These are phyloP conservation scores for Furcasterigmium furcatum DNA, from an alignment of 2,329 filamentous ascomycete genomes.

Conservation along the genomic window DNA sequence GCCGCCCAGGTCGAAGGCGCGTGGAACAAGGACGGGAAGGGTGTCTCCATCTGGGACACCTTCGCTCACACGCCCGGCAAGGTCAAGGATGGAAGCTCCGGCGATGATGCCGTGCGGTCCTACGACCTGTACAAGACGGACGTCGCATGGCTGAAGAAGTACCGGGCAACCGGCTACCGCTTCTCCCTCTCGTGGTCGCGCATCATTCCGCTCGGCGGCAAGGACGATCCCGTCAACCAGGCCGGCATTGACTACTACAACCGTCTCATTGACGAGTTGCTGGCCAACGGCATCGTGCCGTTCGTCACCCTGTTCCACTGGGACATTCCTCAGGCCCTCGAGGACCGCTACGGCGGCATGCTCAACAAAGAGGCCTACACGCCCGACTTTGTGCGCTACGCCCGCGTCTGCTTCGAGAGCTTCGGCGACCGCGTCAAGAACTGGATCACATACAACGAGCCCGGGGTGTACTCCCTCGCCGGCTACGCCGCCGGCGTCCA, in stretches of 20 bases:
- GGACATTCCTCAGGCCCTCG: constrained; percentile 58
- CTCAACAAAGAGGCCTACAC: constrained; percentile 61
- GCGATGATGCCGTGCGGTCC: constrained; percentile 31
- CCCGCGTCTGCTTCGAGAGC: constrained; percentile 54
- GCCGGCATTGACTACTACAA: constrained; percentile 58
- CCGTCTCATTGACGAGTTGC: constrained; percentile 56
- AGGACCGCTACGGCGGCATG: constrained; percentile 58
- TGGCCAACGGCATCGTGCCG: constrained; percentile 53
- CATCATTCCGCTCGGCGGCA: constrained; percentile 61
- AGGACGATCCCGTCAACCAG: constrained; percentile 59
- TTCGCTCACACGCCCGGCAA: constrained; percentile 33
- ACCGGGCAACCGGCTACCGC: constrained; percentile 57
- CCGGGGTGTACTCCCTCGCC: constrained; percentile 26
- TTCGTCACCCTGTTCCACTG: constrained; percentile 64
- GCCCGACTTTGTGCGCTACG: constrained; percentile 55
- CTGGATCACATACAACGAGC: constrained; percentile 46
- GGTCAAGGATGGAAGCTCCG: constrained; percentile 33
- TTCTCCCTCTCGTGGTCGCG: constrained; percentile 65
- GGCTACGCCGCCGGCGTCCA: constrained; percentile 31
- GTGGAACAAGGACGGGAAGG: constrained; percentile 37
- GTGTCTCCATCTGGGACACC: constrained; percentile 35
- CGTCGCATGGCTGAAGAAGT: constrained; percentile 55
- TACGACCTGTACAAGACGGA: constrained; percentile 46
- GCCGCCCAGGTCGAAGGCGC: constrained; percentile 38
- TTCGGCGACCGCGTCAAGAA: constrained; percentile 56